Base-by-base conservation (phyloP, 1,139 yeast species). In the Geotrichum australiense region DNA sequence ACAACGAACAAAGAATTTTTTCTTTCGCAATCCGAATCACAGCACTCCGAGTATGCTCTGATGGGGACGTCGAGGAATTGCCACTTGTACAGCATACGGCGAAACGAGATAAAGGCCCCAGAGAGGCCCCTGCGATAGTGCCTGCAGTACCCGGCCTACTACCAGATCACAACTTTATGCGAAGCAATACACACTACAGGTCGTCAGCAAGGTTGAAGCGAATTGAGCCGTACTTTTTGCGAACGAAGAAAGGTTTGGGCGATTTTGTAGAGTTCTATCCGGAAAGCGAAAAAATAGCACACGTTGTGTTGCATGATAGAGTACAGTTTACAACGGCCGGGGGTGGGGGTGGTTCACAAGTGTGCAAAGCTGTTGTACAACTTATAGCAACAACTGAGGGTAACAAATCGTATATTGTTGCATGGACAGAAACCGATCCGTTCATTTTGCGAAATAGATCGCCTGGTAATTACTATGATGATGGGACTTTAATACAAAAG, bases 351-450 rank as follows among this genome's bases (percentile, higher is more conserved):
- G 47, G 41, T 4, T 41, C 42, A 4, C 42, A 39, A 23, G 22
- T 25, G 12, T 39, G 42, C 20, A 45, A 45, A 21, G 37, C 42
- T 2, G 35, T 35, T 10, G 45, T 45, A 10, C 47, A 45, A 28
- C 31, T 45, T 19, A 29, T 45, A 11, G 45, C 39, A 5, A 45
- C 45, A 16, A 23, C 41, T 4, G 45, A 45, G 4, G 39, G 36
- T 31, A 39, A 33, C 11, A 27, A 26, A 12, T 38, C 47, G 19
- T 45, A 45, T 18, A 43, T 45, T 14, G 45, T 36, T 21, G 45
- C 47, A 11, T 45, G 47, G 47, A 38, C 41, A 11, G 47, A 45
- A 32, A 45, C 47, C 2, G 45, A 43, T 3, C 40, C 39, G 6
- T 45, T 45, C 31, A 38, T 42, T 4, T 21, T 45, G 11, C 33